Base-by-base conservation (phyloP, 176 grass and related monocot species). In the Typha latifolia region DNA sequence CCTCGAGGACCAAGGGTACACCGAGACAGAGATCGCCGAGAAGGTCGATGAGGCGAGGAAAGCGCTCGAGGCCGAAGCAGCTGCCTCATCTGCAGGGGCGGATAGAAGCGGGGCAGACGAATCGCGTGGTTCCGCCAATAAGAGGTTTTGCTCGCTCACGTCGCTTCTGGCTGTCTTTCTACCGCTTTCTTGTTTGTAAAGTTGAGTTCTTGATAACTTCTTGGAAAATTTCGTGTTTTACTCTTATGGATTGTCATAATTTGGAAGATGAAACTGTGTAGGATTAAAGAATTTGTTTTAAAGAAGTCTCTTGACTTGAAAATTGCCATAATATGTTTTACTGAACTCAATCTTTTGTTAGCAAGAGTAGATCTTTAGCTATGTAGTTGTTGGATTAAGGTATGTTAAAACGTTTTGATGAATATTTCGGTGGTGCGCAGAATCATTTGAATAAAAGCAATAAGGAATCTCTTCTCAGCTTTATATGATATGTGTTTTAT, bases 1-100 rank as follows among this genome's bases (percentile, higher is more conserved):
- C 19, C 89, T 99, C 47, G 81, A 84, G 62, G 93, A 93, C 12
- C 85, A 89, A 74, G 89, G 89, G 4, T 99, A 99, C 78, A 99
- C 89, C 16, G 94, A 99, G 65, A 63, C 20, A 16, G 89, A 99
- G 79, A 93, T 93, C 52, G 81, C 79, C 62, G 86, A 99, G 53
- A 87, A 74, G 61, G 69, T 90, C 66, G 81, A 66, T 51, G 79
- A 90, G 74, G 67, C 73, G 24, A 81, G 81, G 55, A 93, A 61
- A 63, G 81, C 62, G 2, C 72, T 87, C 1, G 83, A 93, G 70
- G 49, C 29, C 0, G 83, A 99, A 66, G 69, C 72, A 0, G 80
- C 84, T 0, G 82, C 73, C 0, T 85, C 76, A 14, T 48, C 47
- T 56, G 78, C 61, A 0, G 68, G 37, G 2, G 67, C 13, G 4